Conservation (phyloP, 2,329 filamentous ascomycete genomes). For the Paraconiothyrium sp. region DNA sequence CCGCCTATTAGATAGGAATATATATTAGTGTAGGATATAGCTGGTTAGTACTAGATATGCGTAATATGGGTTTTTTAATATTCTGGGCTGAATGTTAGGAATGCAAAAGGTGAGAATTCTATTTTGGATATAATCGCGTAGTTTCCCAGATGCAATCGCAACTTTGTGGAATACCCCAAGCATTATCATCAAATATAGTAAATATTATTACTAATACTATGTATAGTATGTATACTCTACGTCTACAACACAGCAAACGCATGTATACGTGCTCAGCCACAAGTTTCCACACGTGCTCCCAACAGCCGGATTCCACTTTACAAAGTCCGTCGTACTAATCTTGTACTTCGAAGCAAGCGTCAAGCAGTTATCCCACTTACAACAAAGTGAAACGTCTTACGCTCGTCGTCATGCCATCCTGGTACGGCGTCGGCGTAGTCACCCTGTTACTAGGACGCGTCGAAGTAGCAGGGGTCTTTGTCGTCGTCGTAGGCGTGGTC, state of each 20-base stretch:
- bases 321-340: conserved; percentile 20
- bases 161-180: background rate
- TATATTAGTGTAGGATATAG: too few species aligned
- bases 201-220: background rate
- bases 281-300: conserved; percentile 13
- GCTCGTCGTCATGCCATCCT: conserved; percentile 14
- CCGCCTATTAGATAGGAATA: too few species aligned
- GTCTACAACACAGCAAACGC: conserved; percentile 13
- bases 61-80: too few species aligned
- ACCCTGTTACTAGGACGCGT: conserved; percentile 15
- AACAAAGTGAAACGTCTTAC: conserved; percentile 20
- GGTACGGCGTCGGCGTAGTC: conserved; percentile 8
- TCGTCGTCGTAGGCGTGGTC: conserved; percentile 15
- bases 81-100: too few species aligned
- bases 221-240: background rate
- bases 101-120: background rate
- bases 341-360: conserved; percentile 13
- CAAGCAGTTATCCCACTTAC: conserved; percentile 13
- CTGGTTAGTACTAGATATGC: too few species aligned
- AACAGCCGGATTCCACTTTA: conserved; percentile 25
- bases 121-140: too few species aligned
- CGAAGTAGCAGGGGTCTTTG: conserved; percentile 9
- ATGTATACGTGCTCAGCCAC: conserved; percentile 22
- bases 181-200: background rate
- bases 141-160: too few species aligned